Percentiles rank a stretch among this genome's conserved stretches.
Evolutionary conservation across 164 flowering plant genomes (phyloP).

Genomic region (Stephania japonica): DNA sequence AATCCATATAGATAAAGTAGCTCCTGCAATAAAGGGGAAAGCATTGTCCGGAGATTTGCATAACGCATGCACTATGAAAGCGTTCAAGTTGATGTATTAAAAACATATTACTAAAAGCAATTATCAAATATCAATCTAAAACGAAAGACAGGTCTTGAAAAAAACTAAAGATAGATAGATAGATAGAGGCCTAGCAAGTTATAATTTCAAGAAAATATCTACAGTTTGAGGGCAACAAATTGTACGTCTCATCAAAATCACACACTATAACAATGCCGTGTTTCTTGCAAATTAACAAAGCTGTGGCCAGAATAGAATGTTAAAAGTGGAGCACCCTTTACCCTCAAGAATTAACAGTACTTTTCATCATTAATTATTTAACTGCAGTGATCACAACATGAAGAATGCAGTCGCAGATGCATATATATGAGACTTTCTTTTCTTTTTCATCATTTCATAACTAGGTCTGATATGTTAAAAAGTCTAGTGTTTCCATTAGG

Average conservation of each 20-base stretch:
- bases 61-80: background rate
- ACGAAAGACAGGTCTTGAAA: background rate
- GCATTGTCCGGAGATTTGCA: background rate
- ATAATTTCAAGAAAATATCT: background rate
- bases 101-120: background rate
- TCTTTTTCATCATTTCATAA: background rate
- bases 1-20: slow-evolving; percentile 91
- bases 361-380: background rate
- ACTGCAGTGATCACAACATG: background rate
- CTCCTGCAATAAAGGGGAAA: slow-evolving; percentile 56
- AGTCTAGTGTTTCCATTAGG: background rate
- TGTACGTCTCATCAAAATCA: background rate
- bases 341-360: background rate
- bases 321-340: background rate
- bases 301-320: background rate
- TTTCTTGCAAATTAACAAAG: background rate
- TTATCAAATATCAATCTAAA: background rate
- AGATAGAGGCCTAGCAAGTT: too few species aligned
- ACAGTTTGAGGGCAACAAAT: background rate
- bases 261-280: background rate
- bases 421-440: background rate
- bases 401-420: background rate
- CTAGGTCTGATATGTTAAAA: background rate
- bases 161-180: background rate
- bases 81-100: background rate